Evolutionary conservation across 1,284 basidiomycete genomes (phyloP).

Genomic region (Leccinum angustisporum): DNA sequence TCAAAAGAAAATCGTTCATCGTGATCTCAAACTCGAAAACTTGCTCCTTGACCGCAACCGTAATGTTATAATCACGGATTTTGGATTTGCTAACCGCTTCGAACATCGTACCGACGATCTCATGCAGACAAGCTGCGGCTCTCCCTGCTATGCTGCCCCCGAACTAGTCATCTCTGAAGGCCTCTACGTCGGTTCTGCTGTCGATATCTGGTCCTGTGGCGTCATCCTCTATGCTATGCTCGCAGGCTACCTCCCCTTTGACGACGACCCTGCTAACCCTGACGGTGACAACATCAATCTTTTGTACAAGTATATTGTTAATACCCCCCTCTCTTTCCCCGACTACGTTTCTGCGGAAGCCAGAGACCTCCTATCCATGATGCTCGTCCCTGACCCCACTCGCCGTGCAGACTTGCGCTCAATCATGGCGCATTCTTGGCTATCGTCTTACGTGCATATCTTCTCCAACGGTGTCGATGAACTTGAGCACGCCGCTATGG

Average conservation of each 20-base stretch:
- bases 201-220: slow-evolving; percentile 99
- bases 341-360: slow-evolving; percentile 86
- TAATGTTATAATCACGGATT: slow-evolving; percentile 99
- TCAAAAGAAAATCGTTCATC: slow-evolving; percentile 98
- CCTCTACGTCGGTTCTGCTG: slow-evolving; percentile 96
- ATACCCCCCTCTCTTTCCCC: slow-evolving; percentile 91
- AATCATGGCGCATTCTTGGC: slow-evolving; percentile 86
- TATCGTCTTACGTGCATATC: slow-evolving; percentile 60
- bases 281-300: slow-evolving; percentile 99
- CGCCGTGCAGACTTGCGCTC: slow-evolving; percentile 71
- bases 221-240: slow-evolving; percentile 99
- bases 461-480: slow-evolving; percentile 78
- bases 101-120: slow-evolving; percentile 90
- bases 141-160: slow-evolving; percentile 97
- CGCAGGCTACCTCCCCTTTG: slow-evolving; percentile 98
- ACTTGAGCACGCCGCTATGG: slow-evolving; percentile 78
- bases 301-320: slow-evolving; percentile 99
- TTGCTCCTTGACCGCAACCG: slow-evolving; percentile 94
- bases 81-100: slow-evolving; percentile 98
- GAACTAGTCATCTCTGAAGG: slow-evolving; percentile 99
- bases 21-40: slow-evolving; percentile 99
- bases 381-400: slow-evolving; percentile 85
- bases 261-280: slow-evolving; percentile 98
- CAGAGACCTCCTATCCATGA: slow-evolving; percentile 70
- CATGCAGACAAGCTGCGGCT: slow-evolving; percentile 98